Evolutionary conservation across 192 early-diverging fungal genomes (phyloP).

Genomic region (Backusella tarrabulga): DNA sequence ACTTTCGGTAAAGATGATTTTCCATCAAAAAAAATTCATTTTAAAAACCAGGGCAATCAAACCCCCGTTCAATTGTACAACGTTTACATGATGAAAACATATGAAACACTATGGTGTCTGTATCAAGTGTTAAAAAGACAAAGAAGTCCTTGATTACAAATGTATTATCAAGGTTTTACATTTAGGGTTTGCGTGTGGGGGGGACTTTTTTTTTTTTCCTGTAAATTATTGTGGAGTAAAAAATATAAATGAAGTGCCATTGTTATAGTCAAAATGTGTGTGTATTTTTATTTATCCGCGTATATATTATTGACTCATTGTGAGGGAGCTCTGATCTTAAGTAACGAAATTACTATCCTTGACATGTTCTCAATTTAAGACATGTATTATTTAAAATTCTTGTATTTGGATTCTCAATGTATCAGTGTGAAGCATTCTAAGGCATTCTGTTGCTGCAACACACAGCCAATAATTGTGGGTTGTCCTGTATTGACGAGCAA

Average conservation of each 20-base stretch:
- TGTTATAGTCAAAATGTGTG: neutral
- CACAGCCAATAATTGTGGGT: too few relatives aligned
- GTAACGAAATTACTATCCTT: neutral
- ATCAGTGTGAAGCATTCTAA: neutral
- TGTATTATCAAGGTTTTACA: neutral
- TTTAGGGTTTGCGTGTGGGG: neutral
- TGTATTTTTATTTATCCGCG: neutral
- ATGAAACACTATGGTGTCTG: neutral
- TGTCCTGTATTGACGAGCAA: neutral
- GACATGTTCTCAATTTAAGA: neutral
- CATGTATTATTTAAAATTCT: neutral
- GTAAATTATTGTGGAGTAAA: neutral
- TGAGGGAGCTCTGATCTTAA: neutral
- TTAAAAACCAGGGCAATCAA: conserved; percentile 6
- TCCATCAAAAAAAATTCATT: neutral
- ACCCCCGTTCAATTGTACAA: conserved; percentile 4
- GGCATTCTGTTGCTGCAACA: too few relatives aligned
- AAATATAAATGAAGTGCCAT: neutral
- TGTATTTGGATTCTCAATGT: neutral
- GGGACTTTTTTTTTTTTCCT: neutral
- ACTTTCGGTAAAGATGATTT: neutral
- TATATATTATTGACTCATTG: neutral
- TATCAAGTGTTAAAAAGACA: neutral
- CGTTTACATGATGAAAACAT: neutral
- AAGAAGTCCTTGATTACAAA: neutral